Base-by-base conservation (phyloP, 108 stramenopile genomes). In the Cylindrotheca closterium region DNA sequence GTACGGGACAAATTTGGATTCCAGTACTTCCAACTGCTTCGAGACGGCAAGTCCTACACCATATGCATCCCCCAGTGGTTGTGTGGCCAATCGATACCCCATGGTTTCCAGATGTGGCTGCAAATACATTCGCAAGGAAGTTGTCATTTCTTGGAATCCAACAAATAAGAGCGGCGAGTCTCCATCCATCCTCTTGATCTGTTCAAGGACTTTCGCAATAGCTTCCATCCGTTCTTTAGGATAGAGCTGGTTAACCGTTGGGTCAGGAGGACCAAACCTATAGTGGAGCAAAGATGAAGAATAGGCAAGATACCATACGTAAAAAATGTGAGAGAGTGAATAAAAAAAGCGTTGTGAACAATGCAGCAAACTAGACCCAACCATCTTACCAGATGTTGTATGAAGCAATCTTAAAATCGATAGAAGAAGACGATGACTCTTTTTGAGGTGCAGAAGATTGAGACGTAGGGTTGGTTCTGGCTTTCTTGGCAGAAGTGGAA, bases 111-210 rank as follows among this genome's bases (percentile, higher is more conserved):
- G 50, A 12, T 66, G 51, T 7, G 86, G 82, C 37, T 47, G 50
- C 42, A 87, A 45, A 1, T 58, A 54, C 15, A 28, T 18, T 0
- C 55, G 59, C 30, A 87, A 56, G 4, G 57, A 42, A 1, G 68
- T 46, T 12, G 79, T 82, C 23, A 87, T 58, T 64, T 87, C 86
- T 70, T 87, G 86, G 10, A 87, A 70, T 10, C 86, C 86, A 19
- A 87, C 32, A 29, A 87, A 65, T 29, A 61, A 52, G 15, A 79
- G 68, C 18, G 71, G 68, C 30, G 48, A n/a, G 29, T 68, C 48
- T 2, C 23, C 23, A 22, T 22, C 19, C 30, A 54, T 17, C 30
- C 8, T 8, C 12, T 15, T 22, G 34, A 34, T 60, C 12, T 4
- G 12, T 47, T 63, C 32, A 7, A 56, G 19, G 5, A 47, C 56